These are phyloP conservation scores for Uronychia binucleata DNA, from an alignment of 73 alveolate genomes.

Conservation along the genomic window DNA sequence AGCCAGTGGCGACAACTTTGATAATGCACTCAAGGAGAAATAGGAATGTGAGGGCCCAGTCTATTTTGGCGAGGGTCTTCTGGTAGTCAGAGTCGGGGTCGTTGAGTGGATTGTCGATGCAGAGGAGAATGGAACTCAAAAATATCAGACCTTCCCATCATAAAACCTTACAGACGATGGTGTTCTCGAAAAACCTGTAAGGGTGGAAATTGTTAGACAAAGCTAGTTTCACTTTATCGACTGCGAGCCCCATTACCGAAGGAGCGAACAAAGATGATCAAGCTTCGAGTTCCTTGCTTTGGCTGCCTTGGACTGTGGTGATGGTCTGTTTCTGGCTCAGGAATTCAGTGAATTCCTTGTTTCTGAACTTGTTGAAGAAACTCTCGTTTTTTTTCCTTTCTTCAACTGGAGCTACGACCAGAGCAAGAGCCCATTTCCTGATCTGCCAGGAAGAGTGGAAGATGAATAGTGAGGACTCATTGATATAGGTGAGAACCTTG, in stretches of 20 bases:
- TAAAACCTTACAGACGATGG: neutral
- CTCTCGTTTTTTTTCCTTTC: neutral
- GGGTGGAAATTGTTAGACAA: neutral
- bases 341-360: neutral
- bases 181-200: neutral
- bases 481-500: neutral
- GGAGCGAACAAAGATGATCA: neutral
- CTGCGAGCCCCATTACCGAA: no score
- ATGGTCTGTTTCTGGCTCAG: neutral
- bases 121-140: conserved; percentile 4
- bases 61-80: neutral
- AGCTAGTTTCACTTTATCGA: neutral
- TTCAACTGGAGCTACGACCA: neutral
- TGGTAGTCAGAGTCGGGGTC: conserved; percentile 1
- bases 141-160: no score
- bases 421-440: neutral
- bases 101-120: conserved; percentile 4
- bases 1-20: conserved; percentile 16
- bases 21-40: conserved; percentile 4
- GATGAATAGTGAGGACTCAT: neutral
- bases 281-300: neutral
- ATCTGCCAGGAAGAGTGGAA: neutral
- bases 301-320: neutral
- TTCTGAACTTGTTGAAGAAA: neutral
- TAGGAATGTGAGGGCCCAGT: neutral